These are phyloP conservation scores for Fraxinus ornus DNA, from an alignment of 305 asterid species.

Conservation along the genomic window DNA sequence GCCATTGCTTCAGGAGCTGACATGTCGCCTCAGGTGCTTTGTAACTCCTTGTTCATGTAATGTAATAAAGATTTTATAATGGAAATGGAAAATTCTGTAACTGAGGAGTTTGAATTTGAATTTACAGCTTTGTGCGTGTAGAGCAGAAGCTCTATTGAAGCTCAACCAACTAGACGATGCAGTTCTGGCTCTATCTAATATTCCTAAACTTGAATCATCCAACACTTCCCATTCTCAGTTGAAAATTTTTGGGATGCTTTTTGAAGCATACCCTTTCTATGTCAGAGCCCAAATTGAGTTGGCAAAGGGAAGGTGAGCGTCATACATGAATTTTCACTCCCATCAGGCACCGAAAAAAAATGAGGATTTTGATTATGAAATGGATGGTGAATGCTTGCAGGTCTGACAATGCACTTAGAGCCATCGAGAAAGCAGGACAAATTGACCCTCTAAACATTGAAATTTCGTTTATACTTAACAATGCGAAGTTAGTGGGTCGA, in stretches of 20 bases:
- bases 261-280: constrained; percentile 61
- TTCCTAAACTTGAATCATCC: constrained; percentile 37
- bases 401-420: constrained; percentile 63
- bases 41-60: not conserved
- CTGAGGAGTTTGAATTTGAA: constrained; percentile 33
- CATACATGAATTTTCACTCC: constrained; percentile 8
- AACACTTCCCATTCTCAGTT: constrained; percentile 28
- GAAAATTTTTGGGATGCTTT: constrained; percentile 62
- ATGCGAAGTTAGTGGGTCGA: constrained; percentile 55
- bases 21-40: constrained; percentile 70
- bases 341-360: not conserved
- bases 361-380: constrained; percentile 14
- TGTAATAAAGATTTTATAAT: not conserved
- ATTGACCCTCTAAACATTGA: constrained; percentile 63
- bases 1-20: constrained; percentile 79
- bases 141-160: constrained; percentile 87
- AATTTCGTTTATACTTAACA: constrained; percentile 46
- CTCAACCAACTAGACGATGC: constrained; percentile 73
- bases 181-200: constrained; percentile 39
- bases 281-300: constrained; percentile 71
- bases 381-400: constrained; percentile 35
- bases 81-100: constrained; percentile 6
- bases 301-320: constrained; percentile 78
- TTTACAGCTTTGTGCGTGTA: constrained; percentile 78
- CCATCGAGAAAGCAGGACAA: constrained; percentile 60